These are phyloP conservation scores for Colletotrichum filicis DNA, from an alignment of 2,329 filamentous ascomycete genomes.

Conservation along the genomic window DNA sequence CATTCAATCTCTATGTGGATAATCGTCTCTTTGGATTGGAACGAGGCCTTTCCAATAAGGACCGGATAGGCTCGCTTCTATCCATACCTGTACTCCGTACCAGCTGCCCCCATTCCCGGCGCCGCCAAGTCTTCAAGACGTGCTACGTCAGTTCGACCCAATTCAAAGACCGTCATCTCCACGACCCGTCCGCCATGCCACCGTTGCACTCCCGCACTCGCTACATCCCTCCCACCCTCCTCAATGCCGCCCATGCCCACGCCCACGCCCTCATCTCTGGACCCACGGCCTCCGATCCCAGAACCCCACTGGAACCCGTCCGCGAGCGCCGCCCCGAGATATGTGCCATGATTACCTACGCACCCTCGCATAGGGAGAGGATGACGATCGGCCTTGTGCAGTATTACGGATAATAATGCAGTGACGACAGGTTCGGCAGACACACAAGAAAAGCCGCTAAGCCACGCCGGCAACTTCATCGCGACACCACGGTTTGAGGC, in stretches of 20 bases:
- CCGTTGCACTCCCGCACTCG: conserved; percentile 17
- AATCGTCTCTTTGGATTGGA: neutral
- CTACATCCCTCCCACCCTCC: conserved; percentile 21
- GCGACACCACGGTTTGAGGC: conserved; percentile 32
- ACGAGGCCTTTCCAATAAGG: conserved; percentile 9
- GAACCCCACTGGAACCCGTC: conserved; percentile 12
- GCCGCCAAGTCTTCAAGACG: neutral
- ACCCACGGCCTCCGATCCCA: conserved; percentile 28
- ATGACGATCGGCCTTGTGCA: conserved; percentile 31
- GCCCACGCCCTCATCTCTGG: neutral
- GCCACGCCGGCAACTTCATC: conserved; percentile 25
- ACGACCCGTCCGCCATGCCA: conserved; percentile 19
- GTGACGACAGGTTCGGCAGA: conserved; percentile 22
- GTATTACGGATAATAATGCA: neutral
- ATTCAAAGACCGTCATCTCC: neutral
- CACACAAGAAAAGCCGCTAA: conserved; percentile 21
- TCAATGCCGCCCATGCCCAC: conserved; percentile 14
- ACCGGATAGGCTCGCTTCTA: neutral
- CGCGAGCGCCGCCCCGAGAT: conserved; percentile 21
- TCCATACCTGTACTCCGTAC: too few species aligned
- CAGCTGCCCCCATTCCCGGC: neutral
- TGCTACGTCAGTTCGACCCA: neutral
- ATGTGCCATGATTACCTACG: conserved; percentile 14
- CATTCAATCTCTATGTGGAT: neutral
- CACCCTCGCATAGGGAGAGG: neutral